phyloP scores from a whole-genome alignment of 371 early-diverging fungal species.

The Syncephalastrum racemosum region DNA sequence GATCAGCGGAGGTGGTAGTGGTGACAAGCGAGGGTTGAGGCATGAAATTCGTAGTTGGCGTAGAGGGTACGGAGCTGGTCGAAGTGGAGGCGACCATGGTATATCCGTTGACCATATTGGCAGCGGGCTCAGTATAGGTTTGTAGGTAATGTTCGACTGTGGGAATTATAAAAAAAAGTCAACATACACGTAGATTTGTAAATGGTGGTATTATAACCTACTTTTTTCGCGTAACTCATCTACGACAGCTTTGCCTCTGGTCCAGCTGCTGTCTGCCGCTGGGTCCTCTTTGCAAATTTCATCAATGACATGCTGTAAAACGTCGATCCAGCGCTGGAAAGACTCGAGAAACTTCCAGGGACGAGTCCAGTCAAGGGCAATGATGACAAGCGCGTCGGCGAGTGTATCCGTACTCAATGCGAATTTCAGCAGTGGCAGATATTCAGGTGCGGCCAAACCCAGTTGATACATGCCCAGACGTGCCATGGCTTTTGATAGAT shows the following conservation, averaged over 20 bases:
- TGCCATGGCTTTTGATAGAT: conserved; percentile 56
- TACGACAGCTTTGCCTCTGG: conserved; percentile 65
- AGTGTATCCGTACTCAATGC: conserved; percentile 72
- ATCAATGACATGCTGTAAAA: conserved; percentile 67
- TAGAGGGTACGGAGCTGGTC: conserved; percentile 30
- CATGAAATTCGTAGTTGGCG: conserved; percentile 19
- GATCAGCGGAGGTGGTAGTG: conserved; percentile 50
- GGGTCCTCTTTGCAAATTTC: conserved; percentile 61
- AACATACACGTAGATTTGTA: neutral
- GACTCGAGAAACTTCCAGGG: conserved; percentile 89
- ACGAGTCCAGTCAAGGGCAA: conserved; percentile 89
- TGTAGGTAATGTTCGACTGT: conserved; percentile 62
- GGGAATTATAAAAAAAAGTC: neutral
- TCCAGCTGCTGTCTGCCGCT: conserved; percentile 54
- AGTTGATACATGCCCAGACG: conserved; percentile 85
- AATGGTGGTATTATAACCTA: conserved; percentile 34
- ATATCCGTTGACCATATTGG: conserved; percentile 24
- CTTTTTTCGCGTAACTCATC: conserved; percentile 75
- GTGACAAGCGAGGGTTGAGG: conserved; percentile 35
- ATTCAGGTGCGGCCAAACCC: conserved; percentile 71
- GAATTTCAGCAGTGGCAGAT: conserved; percentile 73
- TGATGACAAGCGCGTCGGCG: conserved; percentile 66
- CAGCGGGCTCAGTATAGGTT: conserved; percentile 55
- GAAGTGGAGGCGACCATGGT: conserved; percentile 41
- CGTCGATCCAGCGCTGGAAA: conserved; percentile 78